Evolutionary conservation across 2,329 filamentous ascomycete genomes (phyloP), one percentile per base, ranked within the genome.

Genomic region (Verticillium isaacii): DNA sequence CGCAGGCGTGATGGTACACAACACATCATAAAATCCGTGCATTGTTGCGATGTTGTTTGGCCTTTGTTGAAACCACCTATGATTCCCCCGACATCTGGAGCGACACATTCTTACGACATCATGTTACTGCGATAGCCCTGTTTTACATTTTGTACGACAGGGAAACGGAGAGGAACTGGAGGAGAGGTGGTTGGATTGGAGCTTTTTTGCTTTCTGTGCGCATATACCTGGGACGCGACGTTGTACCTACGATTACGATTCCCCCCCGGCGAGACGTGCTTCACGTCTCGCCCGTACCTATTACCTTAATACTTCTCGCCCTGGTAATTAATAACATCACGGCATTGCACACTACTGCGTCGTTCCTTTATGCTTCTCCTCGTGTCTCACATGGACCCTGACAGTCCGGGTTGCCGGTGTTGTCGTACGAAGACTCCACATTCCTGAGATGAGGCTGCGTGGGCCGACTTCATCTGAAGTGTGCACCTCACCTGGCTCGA

Each of bases 11-110:
- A 59, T 58, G 54, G 58, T n/a, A 56, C 36, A 57, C 55, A 58
- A 32, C 36, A 55, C 17, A 39, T 59, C 45, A 50, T 41, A 41
- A 32, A 55, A 39, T 9, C 41, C 57, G 63, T 66, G 63, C 63
- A 56, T 60, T 65, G 64, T 57, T 58, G 61, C 50, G 56, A 65
- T 65, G 63, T 65, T 65, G 45, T 59, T 63, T 65, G 58, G 56
- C 60, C 58, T 54, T 56, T 56, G 52, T 45, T 59, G 57, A 57
- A 58, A 60, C 32, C 29, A 19, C 41, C 58, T 62, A 66, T 58
- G 64, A 66, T 65, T 63, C 58, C 63, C 58, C 62, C 34, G 19
- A 52, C 45, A 32, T 54, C 34, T 34, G 45, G 32, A 55, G 41
- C 58, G 58, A 45, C 58, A 54, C n/a, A 23, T 52, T 52, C 34